Percentiles rank a stretch among this genome's conserved stretches.
phyloP scores from a whole-genome alignment of 2,329 filamentous ascomycete genomes.

The Akanthomyces uredinophilus region DNA sequence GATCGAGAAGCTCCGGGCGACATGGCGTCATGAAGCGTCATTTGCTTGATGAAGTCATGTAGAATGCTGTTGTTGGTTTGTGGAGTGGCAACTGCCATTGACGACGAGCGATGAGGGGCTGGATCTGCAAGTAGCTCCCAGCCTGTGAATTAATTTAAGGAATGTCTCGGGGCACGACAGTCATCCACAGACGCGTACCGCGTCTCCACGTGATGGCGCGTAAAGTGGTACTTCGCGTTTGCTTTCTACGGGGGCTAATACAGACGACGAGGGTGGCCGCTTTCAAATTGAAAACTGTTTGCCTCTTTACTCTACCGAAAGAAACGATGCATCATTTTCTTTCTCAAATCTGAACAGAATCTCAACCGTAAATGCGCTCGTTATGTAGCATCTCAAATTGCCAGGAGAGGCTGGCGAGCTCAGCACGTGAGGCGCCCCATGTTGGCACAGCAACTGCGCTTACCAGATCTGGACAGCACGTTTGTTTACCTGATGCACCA shows the following conservation, averaged over 20 bases:
- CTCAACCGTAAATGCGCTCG: background rate
- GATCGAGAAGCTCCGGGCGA: background rate
- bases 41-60: background rate
- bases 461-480: constrained; percentile 21
- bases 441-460: constrained; percentile 31
- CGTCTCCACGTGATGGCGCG: constrained; percentile 30
- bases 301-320: background rate
- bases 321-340: background rate
- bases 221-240: constrained; percentile 22
- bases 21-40: constrained; percentile 1
- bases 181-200: constrained; percentile 25
- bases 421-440: background rate
- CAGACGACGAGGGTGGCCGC: background rate
- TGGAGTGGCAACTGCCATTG: too few species aligned
- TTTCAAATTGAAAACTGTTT: background rate
- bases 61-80: background rate
- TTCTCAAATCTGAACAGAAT: too few species aligned
- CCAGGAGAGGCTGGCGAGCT: background rate
- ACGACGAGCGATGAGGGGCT: background rate
- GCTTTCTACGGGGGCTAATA: background rate
- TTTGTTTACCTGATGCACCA: constrained; percentile 24
- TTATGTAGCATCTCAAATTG: background rate
- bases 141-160: background rate
- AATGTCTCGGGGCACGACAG: background rate
- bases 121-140: background rate